Conservation (phyloP, 805 yeast species). For the Sungouiella thailandica region DNA sequence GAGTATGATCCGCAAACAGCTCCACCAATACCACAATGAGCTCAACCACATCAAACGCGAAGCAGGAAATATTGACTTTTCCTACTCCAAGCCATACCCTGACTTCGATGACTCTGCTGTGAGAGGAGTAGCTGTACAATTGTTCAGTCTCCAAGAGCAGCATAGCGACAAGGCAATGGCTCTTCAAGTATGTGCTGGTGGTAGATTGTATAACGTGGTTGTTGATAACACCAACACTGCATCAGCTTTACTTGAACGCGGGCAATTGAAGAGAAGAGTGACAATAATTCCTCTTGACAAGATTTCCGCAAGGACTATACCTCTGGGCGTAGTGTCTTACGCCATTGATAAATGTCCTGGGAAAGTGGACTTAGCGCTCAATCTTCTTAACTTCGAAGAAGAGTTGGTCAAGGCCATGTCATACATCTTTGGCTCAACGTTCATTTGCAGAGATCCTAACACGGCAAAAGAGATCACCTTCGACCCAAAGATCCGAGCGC, state of each 20-base stretch:
- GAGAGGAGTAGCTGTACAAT: conserved; percentile 85
- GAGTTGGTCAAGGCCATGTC: conserved; percentile 81
- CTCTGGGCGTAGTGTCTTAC: conserved; percentile 45
- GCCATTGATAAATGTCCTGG: conserved; percentile 81
- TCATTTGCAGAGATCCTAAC: conserved; percentile 81
- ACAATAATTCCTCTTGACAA: conserved; percentile 91
- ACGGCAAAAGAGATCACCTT: conserved; percentile 88
- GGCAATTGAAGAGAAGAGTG: conserved; percentile 73
- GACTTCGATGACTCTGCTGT: conserved; percentile 60
- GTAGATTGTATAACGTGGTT: conserved; percentile 79
- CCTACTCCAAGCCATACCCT: conserved; percentile 59
- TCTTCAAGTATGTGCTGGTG: conserved; percentile 91
- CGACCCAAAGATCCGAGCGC: conserved; percentile 71
- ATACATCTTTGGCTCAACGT: conserved; percentile 84
- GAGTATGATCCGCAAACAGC: conserved; percentile 16
- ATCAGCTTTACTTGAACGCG: conserved; percentile 72
- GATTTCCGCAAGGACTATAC: conserved; percentile 57
- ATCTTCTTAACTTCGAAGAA: conserved; percentile 67
- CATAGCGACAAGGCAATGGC: conserved; percentile 69
- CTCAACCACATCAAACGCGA: conserved; percentile 55
- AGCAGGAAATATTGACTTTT: conserved; percentile 71
- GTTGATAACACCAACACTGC: conserved; percentile 87
- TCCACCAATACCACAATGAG: conserved; percentile 34
- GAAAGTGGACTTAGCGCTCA: conserved; percentile 84
- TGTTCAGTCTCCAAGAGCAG: conserved; percentile 58